Conservation (phyloP, 2,329 filamentous ascomycete species). For the Gliomastix tumulicola region DNA sequence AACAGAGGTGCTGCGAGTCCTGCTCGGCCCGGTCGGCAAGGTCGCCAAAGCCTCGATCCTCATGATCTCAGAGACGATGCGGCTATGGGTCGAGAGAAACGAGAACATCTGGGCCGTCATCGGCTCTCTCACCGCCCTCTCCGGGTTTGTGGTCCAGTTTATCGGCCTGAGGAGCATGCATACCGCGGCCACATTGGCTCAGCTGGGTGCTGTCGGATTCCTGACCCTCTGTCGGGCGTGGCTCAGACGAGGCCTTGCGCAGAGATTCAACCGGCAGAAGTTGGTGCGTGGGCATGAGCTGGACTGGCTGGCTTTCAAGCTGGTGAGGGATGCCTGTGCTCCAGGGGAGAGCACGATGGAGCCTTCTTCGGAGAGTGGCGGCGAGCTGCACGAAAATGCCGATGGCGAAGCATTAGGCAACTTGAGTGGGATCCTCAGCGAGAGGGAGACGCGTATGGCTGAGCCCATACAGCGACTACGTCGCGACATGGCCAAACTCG, state of each 20-base stretch:
- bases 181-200: constrained; percentile 14
- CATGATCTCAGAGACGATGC: too few relatives aligned
- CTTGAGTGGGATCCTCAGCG: neutral
- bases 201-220: constrained; percentile 12
- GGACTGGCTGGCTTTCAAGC: constrained; percentile 16
- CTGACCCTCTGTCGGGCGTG: constrained; percentile 15
- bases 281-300: constrained; percentile 13
- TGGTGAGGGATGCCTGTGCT: constrained; percentile 3
- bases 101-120: too few relatives aligned
- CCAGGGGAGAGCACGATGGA: constrained; percentile 1
- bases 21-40: too few relatives aligned
- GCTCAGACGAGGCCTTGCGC: constrained; percentile 10
- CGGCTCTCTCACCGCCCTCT: constrained; percentile 9
- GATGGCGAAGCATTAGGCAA: too few relatives aligned
- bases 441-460: constrained; percentile 4
- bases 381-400: too few relatives aligned
- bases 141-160: constrained; percentile 19
- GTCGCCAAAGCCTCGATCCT: too few relatives aligned
- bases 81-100: too few relatives aligned
- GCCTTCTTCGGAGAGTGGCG: neutral
- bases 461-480: constrained; percentile 9
- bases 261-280: neutral
- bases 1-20: too few relatives aligned
- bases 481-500: constrained; percentile 18
- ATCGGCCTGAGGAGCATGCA: constrained; percentile 16